Evolutionary conservation across 1,284 basidiomycete genomes (phyloP).

Genomic region (Leccinum ponderosum): DNA sequence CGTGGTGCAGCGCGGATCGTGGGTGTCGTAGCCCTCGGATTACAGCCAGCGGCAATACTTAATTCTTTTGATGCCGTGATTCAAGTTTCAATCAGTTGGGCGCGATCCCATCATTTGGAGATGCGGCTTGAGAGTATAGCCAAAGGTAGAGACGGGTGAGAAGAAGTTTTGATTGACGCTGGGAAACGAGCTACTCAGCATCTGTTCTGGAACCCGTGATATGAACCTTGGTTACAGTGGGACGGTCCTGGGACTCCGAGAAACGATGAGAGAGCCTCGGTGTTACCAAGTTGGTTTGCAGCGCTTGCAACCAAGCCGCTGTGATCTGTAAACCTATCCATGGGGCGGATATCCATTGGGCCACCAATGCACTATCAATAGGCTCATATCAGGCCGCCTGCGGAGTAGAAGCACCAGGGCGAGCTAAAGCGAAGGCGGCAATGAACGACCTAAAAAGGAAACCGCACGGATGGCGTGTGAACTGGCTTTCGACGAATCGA

Average conservation of each 20-base stretch:
- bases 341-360: not conserved
- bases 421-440: not conserved
- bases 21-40: slow-evolving; percentile 10
- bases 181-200: slow-evolving; percentile 1
- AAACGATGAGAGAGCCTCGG: not conserved
- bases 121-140: slow-evolving; percentile 1
- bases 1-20: slow-evolving; percentile 2
- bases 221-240: not conserved
- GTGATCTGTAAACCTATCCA: not conserved
- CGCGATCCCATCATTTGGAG: slow-evolving; percentile 18
- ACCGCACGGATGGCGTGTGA: slow-evolving; percentile 2
- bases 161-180: slow-evolving; percentile 8
- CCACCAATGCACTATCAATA: not conserved
- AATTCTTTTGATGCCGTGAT: slow-evolving; percentile 7
- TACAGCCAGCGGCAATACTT: slow-evolving; percentile 5
- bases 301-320: not conserved
- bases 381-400: not conserved
- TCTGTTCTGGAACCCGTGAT: not conserved
- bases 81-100: slow-evolving; percentile 15
- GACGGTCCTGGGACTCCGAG: not conserved
- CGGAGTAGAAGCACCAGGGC: not conserved
- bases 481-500: not conserved
- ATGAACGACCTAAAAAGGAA: not conserved
- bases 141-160: not conserved
- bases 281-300: not conserved